A percentile compares a stretch with the other conserved stretches of the same genome.
Conservation (phyloP, 2,329 filamentous ascomycete species). For the Pseudogymnoascus sp. region DNA sequence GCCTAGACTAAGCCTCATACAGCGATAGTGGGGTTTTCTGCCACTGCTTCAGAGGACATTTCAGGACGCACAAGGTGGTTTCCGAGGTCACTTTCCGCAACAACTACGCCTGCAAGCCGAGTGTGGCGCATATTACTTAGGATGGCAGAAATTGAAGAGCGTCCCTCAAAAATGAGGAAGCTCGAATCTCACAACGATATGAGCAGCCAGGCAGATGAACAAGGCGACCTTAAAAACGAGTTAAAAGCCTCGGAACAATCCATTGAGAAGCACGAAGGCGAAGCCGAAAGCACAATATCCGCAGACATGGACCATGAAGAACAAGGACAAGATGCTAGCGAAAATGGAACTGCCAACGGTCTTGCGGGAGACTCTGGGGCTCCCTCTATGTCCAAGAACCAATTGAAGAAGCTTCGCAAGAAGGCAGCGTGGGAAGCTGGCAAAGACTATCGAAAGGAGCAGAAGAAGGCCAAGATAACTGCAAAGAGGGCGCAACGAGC, state of each 20-base stretch:
- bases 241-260: not conserved
- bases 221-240: not conserved
- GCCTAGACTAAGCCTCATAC: not conserved
- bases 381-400: conserved; percentile 67
- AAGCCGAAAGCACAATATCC: not conserved
- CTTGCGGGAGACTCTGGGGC: not conserved
- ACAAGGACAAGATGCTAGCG: conserved; percentile 5
- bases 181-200: conserved; percentile 14
- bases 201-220: not conserved
- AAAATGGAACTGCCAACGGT: not conserved
- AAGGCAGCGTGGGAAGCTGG: conserved; percentile 69
- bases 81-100: not conserved
- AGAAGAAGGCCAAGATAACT: conserved; percentile 45
- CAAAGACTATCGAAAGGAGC: conserved; percentile 49
- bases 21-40: conserved; percentile 8
- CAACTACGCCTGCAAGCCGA: not conserved
- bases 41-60: not conserved
- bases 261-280: not conserved
- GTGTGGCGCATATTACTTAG: not conserved
- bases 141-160: conserved; percentile 26
- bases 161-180: conserved; percentile 26
- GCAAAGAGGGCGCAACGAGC: conserved; percentile 45
- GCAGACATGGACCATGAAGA: not conserved
- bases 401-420: conserved; percentile 69
- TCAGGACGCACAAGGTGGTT: not conserved